Conservation (phyloP, 345 rosid species). For the Arabidopsis thaliana region DNA sequence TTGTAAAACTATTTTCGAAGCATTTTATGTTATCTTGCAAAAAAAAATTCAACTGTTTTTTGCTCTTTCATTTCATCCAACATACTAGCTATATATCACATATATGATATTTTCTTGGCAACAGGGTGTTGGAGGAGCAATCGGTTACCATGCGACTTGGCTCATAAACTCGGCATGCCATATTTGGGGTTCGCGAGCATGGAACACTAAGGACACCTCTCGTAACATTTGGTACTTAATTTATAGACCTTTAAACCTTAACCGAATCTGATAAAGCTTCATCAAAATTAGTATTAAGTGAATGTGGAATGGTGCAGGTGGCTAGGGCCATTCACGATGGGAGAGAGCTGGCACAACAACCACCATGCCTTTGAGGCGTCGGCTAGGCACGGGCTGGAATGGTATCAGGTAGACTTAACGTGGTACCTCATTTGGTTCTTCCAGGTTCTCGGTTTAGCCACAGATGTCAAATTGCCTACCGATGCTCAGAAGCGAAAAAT, state of each 20-base stretch:
- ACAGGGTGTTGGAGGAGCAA: slow-evolving; percentile 68
- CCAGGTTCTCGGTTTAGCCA: slow-evolving; percentile 70
- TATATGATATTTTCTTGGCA: neutral
- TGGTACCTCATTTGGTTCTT: slow-evolving; percentile 72
- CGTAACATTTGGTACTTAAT: slow-evolving; percentile 71
- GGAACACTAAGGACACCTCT: slow-evolving; percentile 85
- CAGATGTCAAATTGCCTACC: slow-evolving; percentile 69
- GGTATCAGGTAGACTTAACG: slow-evolving; percentile 89
- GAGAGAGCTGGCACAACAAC: slow-evolving; percentile 95
- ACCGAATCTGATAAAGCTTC: neutral
- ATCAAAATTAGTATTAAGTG: neutral
- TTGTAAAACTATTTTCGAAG: neutral
- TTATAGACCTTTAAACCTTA: neutral
- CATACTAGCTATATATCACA: neutral
- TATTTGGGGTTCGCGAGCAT: slow-evolving; percentile 81
- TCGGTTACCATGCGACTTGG: slow-evolving; percentile 80
- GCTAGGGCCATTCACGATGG: slow-evolving; percentile 80
- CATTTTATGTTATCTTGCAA: neutral
- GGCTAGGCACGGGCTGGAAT: slow-evolving; percentile 80
- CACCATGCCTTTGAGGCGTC: slow-evolving; percentile 89
- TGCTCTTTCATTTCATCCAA: neutral
- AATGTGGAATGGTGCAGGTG: slow-evolving; percentile 54
- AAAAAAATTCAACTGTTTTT: neutral
- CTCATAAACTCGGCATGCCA: slow-evolving; percentile 85
- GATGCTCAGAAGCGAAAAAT: slow-evolving; percentile 62